Percentiles rank a stretch among this genome's conserved stretches.
These are phyloP conservation scores for Larix kaempferi DNA, from an alignment of 75 land plant species.

Conservation along the genomic window DNA sequence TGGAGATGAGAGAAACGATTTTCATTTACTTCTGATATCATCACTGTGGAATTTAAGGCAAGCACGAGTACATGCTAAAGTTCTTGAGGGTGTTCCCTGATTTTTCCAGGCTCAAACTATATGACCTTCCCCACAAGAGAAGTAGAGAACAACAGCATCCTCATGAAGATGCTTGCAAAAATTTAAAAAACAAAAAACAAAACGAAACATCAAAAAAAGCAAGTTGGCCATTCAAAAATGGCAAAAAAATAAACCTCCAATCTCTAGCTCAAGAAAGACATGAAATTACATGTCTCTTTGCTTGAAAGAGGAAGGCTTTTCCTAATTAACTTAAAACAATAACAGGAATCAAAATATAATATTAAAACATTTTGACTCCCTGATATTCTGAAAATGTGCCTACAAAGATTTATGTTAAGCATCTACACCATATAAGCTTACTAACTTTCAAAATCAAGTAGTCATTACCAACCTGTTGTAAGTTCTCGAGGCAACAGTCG, in stretches of 20 bases:
- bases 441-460: neutral
- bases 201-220: neutral
- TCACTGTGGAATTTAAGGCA: neutral
- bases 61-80: neutral
- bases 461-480: slow-evolving; percentile 62
- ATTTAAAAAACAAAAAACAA: neutral
- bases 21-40: neutral
- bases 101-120: neutral
- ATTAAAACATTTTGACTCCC: neutral
- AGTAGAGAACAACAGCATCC: neutral
- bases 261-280: neutral
- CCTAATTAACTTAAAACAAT: neutral
- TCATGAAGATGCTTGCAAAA: neutral
- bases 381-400: neutral
- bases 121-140: neutral
- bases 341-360: neutral
- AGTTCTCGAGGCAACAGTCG: slow-evolving; percentile 68
- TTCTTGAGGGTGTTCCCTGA: neutral
- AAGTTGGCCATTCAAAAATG: neutral
- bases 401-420: neutral
- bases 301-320: neutral
- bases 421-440: neutral
- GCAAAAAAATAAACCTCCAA: neutral
- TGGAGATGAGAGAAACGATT: no score
- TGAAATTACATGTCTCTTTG: neutral